Evolutionary conservation across 139 green algal species (phyloP).

Genomic region (Ettlia oleoabundans): DNA sequence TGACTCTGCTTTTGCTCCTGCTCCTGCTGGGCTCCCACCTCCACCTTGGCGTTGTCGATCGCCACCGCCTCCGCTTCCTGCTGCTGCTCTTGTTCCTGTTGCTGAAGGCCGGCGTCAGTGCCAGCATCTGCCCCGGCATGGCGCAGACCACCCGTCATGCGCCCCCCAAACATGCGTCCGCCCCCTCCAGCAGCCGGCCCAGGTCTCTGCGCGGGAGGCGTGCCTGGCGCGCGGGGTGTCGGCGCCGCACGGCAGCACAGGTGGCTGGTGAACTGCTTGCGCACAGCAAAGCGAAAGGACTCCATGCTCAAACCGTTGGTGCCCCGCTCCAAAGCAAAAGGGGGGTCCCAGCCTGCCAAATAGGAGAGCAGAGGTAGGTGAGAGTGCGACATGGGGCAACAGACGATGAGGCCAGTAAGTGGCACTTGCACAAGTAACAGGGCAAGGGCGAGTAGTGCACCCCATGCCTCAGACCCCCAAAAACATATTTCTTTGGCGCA

Average conservation of each 20-base stretch:
- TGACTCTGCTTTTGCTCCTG: no score
- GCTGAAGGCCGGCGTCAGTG: no score
- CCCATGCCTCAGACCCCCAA: no score
- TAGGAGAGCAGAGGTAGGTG: constrained; percentile 15
- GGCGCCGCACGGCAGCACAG: constrained; percentile 50
- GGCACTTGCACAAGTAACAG: no score
- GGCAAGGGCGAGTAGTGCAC: no score
- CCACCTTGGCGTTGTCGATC: neutral
- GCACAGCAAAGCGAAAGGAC: constrained; percentile 65
- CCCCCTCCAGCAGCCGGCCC: neutral
- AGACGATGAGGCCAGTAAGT: no score
- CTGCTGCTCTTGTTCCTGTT: no score
- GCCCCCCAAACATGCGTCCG: neutral
- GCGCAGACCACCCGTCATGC: neutral
- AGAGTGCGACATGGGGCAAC: constrained; percentile 7
- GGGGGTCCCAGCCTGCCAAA: constrained; percentile 50
- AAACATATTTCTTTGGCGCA: no score
- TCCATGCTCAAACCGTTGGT: constrained; percentile 63
- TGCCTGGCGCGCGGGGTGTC: neutral
- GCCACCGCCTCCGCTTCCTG: neutral
- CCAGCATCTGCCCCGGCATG: neutral
- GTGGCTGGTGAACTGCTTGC: constrained; percentile 61
- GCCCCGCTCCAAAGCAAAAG: constrained; percentile 64
- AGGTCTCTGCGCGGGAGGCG: neutral
- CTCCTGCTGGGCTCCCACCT: neutral